Base-by-base conservation (phyloP, 2,329 filamentous ascomycete genomes). In the Talaromyces sp. region DNA sequence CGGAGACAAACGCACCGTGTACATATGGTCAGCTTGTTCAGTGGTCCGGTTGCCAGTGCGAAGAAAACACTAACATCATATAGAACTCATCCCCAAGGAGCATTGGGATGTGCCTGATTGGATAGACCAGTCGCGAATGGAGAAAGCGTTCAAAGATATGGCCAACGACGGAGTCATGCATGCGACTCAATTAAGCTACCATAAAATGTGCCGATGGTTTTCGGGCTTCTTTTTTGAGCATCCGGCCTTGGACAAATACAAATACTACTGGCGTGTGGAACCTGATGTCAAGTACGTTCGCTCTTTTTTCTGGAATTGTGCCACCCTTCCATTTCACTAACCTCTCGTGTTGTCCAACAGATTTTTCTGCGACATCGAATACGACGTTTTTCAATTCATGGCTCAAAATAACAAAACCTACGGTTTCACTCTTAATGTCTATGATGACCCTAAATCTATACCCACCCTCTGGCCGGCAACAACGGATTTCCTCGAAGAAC, bases 171-270 rank as follows among this genome's bases (percentile, higher is more conserved):
- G 90, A 11, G 92, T 99, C 54, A 93, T 98, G 75, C 99, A 99
- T 75, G 91, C 91, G 71, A 84, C 87, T 69, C 91, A 90, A 82
- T 79, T 91, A 61, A 96, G 92, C 58, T 99, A 99, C 80, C 93
- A 98, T 78, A 90, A 98, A 74, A 99, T 99, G 95, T 99, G 95
- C 75, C 88, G 95, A 63, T 99, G 95, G 95, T 99, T 99, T 80
- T 96, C 91, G 72, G 95, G 95, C 72, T 83, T 98, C 76, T 99
- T 99, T 83, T 97, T 96, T 82, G 92, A 93, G 73, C 95, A 99
- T 77, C 92, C 92, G 0, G 93, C 92, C 0, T 85, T 99, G 63
- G 82, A 87, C 67, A 78, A 93, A 70, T 86, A 85, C 67, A 90
- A 92, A 68, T 99, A 91, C 83, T 99, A 99, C 83, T 99, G 95